These are phyloP conservation scores for Ophiocordyceps camponoti-leonardi DNA, from an alignment of 2,329 filamentous ascomycete species.

Conservation along the genomic window DNA sequence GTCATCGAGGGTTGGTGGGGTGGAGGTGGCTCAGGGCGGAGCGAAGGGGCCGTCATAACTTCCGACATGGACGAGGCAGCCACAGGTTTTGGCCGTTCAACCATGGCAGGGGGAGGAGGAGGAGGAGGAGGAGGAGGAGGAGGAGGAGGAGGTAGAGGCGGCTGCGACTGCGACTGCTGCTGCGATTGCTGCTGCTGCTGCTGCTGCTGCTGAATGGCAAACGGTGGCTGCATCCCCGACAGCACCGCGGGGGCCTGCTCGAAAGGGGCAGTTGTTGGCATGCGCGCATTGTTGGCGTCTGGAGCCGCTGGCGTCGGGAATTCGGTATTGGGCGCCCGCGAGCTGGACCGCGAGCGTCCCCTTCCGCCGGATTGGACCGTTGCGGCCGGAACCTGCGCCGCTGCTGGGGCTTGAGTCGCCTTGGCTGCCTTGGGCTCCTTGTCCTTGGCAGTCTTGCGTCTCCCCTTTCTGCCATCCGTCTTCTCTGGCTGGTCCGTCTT, in stretches of 20 bases:
- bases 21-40: constrained; percentile 34
- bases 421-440: constrained; percentile 23
- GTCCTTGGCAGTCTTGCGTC: constrained; percentile 20
- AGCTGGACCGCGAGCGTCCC: constrained; percentile 36
- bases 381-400: constrained; percentile 22
- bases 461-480: constrained; percentile 18
- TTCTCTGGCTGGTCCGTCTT: constrained; percentile 31
- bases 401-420: constrained; percentile 16
- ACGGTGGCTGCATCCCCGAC: constrained; percentile 21
- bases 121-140: too few relatives aligned
- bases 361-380: constrained; percentile 22
- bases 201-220: constrained; percentile 14
- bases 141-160: too few relatives aligned
- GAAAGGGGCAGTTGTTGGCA: constrained; percentile 20
- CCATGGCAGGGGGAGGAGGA: background rate
- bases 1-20: constrained; percentile 28
- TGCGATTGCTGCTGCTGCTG: constrained; percentile 8
- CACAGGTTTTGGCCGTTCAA: constrained; percentile 19
- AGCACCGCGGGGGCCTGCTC: constrained; percentile 21
- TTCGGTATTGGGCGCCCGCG: constrained; percentile 28
- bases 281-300: constrained; percentile 18
- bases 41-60: constrained; percentile 37
- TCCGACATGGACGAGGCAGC: constrained; percentile 26
- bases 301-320: constrained; percentile 17
- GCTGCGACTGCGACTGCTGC: constrained; percentile 7